phyloP scores from a whole-genome alignment of 2,329 filamentous ascomycete genomes.

The Westerdykella aurantiaca region DNA sequence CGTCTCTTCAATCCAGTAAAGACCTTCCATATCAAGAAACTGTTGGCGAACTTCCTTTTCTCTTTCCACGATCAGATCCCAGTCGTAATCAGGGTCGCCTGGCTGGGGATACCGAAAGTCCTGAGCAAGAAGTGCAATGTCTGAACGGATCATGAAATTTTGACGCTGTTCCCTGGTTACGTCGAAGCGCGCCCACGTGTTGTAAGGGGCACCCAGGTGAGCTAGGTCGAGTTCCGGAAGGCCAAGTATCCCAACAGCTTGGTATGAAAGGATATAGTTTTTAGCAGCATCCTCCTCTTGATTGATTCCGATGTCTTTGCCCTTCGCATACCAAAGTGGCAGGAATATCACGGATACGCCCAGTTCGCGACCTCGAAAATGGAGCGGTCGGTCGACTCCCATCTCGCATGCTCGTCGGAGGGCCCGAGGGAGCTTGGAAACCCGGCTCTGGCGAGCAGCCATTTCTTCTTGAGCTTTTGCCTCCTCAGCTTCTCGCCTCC shows the following conservation, averaged over 20 bases:
- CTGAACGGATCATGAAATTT: conserved; percentile 33
- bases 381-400: conserved; percentile 33
- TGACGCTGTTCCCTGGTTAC: conserved; percentile 33
- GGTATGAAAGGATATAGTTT: conserved; percentile 36
- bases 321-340: conserved; percentile 33
- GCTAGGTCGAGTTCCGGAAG: conserved; percentile 36
- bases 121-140: conserved; percentile 36
- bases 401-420: conserved; percentile 33
- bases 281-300: conserved; percentile 16
- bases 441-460: conserved; percentile 28
- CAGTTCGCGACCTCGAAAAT: conserved; percentile 36
- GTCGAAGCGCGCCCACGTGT: conserved; percentile 32
- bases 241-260: conserved; percentile 37
- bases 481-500: conserved; percentile 22
- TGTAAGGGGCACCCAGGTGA: conserved; percentile 27
- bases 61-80: conserved; percentile 29
- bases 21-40: conserved; percentile 34
- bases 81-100: conserved; percentile 35
- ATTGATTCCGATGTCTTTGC: conserved; percentile 22
- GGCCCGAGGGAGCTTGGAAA: conserved; percentile 34
- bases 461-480: conserved; percentile 26
- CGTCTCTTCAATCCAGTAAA: conserved; percentile 35
- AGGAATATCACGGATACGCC: conserved; percentile 37
- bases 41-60: conserved; percentile 33
- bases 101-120: conserved; percentile 36